phyloP scores from a whole-genome alignment of 768 basidiomycete genomes.

The Phaeotremella fagi region DNA sequence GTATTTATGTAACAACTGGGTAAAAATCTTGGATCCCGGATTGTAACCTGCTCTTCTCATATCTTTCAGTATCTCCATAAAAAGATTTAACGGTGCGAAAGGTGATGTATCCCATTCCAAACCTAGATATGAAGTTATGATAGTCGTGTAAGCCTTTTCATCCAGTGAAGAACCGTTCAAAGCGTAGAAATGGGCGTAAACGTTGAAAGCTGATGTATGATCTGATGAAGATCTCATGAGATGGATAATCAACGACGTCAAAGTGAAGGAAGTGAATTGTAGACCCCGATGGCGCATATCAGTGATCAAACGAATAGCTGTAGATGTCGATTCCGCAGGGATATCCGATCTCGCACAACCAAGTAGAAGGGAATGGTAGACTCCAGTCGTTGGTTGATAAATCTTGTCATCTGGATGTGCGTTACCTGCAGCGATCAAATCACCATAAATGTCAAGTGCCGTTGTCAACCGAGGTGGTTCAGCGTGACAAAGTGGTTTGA shows the following conservation, averaged over 20 bases:
- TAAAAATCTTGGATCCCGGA: conserved; percentile 61
- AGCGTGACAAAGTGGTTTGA: conserved; percentile 17
- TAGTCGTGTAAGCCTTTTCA: conserved; percentile 59
- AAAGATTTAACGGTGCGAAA: conserved; percentile 55
- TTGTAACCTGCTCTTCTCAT: conserved; percentile 66
- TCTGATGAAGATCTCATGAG: conserved; percentile 62
- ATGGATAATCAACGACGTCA: conserved; percentile 58
- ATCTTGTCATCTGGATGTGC: not conserved
- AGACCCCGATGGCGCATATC: conserved; percentile 63
- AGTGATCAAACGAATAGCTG: conserved; percentile 53
- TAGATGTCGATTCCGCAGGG: conserved; percentile 1
- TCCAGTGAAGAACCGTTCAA: conserved; percentile 46
- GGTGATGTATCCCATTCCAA: conserved; percentile 55
- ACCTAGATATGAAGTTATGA: conserved; percentile 62
- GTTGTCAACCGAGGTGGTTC: conserved; percentile 5
- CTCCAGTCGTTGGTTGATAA: not conserved
- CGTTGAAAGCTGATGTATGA: conserved; percentile 60
- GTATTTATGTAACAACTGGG: conserved; percentile 56
- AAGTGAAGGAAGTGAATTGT: conserved; percentile 52
- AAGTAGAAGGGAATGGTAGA: conserved; percentile 15
- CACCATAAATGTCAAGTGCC: conserved; percentile 21
- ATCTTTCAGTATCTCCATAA: conserved; percentile 72
- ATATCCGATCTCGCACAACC: conserved; percentile 9
- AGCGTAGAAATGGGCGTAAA: conserved; percentile 54
- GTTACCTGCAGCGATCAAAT: conserved; percentile 3